phyloP scores from a whole-genome alignment of 2,329 filamentous ascomycete genomes.

The Clonostachys chloroleuca region DNA sequence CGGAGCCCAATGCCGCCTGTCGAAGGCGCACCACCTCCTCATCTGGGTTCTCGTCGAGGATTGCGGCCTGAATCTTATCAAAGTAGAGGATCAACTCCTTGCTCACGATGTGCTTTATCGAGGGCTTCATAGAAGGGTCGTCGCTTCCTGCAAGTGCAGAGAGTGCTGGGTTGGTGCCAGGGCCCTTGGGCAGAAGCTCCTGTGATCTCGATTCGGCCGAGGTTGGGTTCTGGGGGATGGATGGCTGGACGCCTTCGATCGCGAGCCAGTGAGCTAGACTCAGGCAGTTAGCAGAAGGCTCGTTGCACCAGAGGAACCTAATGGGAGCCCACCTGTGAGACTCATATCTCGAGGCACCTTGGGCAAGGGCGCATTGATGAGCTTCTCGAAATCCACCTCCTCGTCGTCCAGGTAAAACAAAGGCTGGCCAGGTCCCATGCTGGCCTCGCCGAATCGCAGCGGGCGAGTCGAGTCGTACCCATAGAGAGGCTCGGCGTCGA shows the following conservation, averaged over 20 bases:
- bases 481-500: conserved; percentile 93
- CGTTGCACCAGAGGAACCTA: neutral
- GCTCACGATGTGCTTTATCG: conserved; percentile 93
- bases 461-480: conserved; percentile 92
- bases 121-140: conserved; percentile 70
- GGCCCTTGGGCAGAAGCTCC: conserved; percentile 85
- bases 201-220: conserved; percentile 77
- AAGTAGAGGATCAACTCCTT: conserved; percentile 97
- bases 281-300: conserved; percentile 6
- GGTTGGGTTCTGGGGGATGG: conserved; percentile 94
- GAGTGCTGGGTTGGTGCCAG: conserved; percentile 80
- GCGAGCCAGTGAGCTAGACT: conserved; percentile 86
- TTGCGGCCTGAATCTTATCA: conserved; percentile 85
- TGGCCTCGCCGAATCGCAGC: conserved; percentile 88
- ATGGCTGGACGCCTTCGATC: conserved; percentile 94
- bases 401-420: conserved; percentile 98
- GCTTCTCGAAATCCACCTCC: conserved; percentile 97
- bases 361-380: conserved; percentile 93
- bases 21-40: conserved; percentile 70
- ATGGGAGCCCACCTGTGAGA: conserved; percentile 66
- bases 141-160: conserved; percentile 79
- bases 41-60: conserved; percentile 84
- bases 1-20: conserved; percentile 77
- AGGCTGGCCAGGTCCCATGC: conserved; percentile 86
- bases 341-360: conserved; percentile 91